Percentiles rank a stretch among this genome's conserved stretches.
These are phyloP conservation scores for Aureobasidium sp. DNA, from an alignment of 2,329 filamentous ascomycete genomes.

Conservation along the genomic window DNA sequence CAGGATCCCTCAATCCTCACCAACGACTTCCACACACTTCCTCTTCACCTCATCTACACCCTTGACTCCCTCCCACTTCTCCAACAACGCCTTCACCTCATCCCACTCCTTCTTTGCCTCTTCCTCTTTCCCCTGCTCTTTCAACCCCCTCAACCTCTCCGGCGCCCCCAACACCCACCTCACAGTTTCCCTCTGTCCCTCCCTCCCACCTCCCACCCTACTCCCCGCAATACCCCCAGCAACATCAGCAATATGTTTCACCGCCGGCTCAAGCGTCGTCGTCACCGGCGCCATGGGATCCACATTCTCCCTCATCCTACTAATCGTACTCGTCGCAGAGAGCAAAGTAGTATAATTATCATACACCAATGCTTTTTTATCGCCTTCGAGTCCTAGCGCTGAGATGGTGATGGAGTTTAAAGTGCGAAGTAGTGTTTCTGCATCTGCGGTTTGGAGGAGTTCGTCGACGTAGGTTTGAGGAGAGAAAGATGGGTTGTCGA, in stretches of 20 bases:
- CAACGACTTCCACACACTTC: constrained; percentile 26
- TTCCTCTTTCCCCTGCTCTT: constrained; percentile 50
- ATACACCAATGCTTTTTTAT: constrained; percentile 94
- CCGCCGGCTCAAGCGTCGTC: constrained; percentile 63
- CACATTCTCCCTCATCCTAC: constrained; percentile 72
- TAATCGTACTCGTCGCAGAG: constrained; percentile 87
- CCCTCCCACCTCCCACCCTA: constrained; percentile 52
- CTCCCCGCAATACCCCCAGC: constrained; percentile 31
- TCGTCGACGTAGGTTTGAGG: constrained; percentile 58
- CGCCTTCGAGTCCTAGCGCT: constrained; percentile 66
- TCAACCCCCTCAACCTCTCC: constrained; percentile 48
- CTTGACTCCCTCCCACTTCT: constrained; percentile 35
- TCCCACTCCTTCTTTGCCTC: constrained; percentile 50
- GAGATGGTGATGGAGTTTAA: neutral
- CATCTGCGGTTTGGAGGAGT: constrained; percentile 35
- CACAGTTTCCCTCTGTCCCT: too few species aligned
- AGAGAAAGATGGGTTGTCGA: constrained; percentile 49
- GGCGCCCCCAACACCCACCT: constrained; percentile 55
- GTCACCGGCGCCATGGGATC: constrained; percentile 65
- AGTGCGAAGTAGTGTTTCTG: neutral
- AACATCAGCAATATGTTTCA: constrained; percentile 64
- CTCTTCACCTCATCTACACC: constrained; percentile 34
- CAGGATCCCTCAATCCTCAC: neutral
- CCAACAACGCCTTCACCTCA: constrained; percentile 30
- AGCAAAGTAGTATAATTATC: constrained; percentile 98